Evolutionary conservation across 371 early-diverging fungal genomes (phyloP).

Genomic region (Batrachochytrium dendrobatidis): DNA sequence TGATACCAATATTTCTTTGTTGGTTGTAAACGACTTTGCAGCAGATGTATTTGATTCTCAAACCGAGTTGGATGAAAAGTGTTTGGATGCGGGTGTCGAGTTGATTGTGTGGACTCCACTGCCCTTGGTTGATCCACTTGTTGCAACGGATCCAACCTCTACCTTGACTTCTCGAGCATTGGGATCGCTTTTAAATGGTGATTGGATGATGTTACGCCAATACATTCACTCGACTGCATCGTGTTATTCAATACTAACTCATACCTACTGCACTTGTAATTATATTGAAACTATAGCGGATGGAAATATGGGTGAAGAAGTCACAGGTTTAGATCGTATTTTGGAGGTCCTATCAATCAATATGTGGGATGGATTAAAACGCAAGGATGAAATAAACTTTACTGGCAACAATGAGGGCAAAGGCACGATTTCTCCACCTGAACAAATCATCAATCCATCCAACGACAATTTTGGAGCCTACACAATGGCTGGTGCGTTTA

Average conservation of each 20-base stretch:
- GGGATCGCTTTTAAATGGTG: background rate
- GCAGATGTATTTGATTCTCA: background rate
- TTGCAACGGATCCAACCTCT: background rate
- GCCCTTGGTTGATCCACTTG: background rate
- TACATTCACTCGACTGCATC: background rate
- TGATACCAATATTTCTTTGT: background rate
- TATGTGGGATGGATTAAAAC: background rate
- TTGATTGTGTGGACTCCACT: background rate
- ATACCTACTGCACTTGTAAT: too few relatives aligned
- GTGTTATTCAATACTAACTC: too few relatives aligned
- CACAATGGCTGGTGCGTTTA: background rate
- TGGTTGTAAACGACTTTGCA: too few relatives aligned
- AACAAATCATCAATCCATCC: background rate
- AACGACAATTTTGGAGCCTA: slow-evolving; percentile 1
- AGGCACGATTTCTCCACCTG: too few relatives aligned
- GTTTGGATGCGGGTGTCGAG: slow-evolving; percentile 2
- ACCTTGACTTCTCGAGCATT: background rate
- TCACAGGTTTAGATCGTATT: background rate
- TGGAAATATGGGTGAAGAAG: background rate
- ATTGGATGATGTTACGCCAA: background rate
- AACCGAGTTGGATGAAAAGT: background rate
- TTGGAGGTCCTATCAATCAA: background rate
- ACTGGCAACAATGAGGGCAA: too few relatives aligned
- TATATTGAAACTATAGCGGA: background rate
- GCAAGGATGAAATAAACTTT: background rate